Percentiles rank a stretch among this genome's conserved stretches.
These are phyloP conservation scores for Penstemon davidsonii DNA, from an alignment of 257 asterid genomes.

Conservation along the genomic window DNA sequence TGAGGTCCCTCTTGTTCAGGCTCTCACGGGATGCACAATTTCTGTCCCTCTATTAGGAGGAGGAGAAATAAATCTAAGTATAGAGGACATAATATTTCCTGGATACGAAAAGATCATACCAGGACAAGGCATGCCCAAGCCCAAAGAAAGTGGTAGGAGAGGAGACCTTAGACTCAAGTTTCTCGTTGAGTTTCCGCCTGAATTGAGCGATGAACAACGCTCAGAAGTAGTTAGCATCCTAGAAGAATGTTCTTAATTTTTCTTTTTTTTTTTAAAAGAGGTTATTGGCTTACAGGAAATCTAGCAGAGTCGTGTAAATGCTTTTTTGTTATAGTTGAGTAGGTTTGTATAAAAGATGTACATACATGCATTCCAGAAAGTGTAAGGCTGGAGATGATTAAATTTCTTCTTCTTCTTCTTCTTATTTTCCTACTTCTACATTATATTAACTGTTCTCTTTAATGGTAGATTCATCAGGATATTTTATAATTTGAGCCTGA, in stretches of 20 bases:
- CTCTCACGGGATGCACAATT: constrained; percentile 75
- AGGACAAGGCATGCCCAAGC: constrained; percentile 82
- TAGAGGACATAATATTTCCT: constrained; percentile 68
- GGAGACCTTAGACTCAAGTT: constrained; percentile 83
- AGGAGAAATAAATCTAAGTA: constrained; percentile 46
- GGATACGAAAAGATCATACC: constrained; percentile 69
- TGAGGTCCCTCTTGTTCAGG: constrained; percentile 79
- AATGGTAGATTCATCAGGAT: background rate
- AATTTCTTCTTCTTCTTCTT: constrained; percentile 20
- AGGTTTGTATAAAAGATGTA: constrained; percentile 32
- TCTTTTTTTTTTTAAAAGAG: constrained; percentile 13
- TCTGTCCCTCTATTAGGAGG: constrained; percentile 77
- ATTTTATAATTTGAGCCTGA: background rate
- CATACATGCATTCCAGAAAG: constrained; percentile 27
- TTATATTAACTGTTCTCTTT: background rate
- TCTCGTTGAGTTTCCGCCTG: constrained; percentile 64
- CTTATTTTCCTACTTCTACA: background rate
- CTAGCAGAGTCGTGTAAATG: constrained; percentile 11
- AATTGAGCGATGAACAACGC: too few relatives aligned
- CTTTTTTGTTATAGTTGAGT: constrained; percentile 25
- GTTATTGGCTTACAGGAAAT: constrained; percentile 19
- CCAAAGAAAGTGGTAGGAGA: constrained; percentile 51
- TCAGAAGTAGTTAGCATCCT: constrained; percentile 54
- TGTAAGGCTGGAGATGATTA: constrained; percentile 18
- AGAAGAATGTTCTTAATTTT: constrained; percentile 41